Evolutionary conservation across 2,329 filamentous ascomycete genomes (phyloP), one percentile per base, ranked within the genome.

Genomic region (Calonectria honghensis): DNA sequence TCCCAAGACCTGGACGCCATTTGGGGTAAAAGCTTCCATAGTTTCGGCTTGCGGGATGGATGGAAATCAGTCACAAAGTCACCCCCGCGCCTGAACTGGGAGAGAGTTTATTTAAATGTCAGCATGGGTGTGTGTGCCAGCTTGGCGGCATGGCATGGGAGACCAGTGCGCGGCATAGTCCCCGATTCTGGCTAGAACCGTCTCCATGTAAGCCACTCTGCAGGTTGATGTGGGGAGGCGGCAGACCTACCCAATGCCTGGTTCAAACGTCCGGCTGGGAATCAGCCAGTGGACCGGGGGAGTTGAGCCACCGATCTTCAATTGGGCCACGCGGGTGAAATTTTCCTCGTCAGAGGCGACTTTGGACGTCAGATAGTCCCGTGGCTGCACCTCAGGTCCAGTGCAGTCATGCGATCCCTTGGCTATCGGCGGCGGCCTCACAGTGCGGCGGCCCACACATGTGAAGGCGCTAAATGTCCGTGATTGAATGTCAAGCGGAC

Each of bases 221-320:
- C 48, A 51, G n/a, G 48, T 10, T 27, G 5, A 51, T 51, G 48
- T 51, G 48, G 48, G 48, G 48, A 24, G 48, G 48, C 48, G 48
- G 48, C 48, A 51, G 48, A 51, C n/a, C n/a, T 51, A 51, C n/a
- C 48, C 48, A 24, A 51, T 51, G 45, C 24, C 45, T n/a, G 45
- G 45, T 48, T 20, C 45, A 48, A 20, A 48, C 45, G 45, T 48
- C 24, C 6, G 24, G 45, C 18, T 48, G 45, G 45, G 45, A 48
- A 48, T 48, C 18, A n/a, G 18, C 45, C 45, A 48, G 45, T 24
- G 45, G 18, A 20, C 45, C 45, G 24, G 45, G 45, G 6, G 20
- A n/a, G 16, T 20, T 48, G 45, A n/a, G 45, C 45, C 45, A 48
- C 45, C 24, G 24, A 48, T n/a, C 7, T n/a, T 48, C 5, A n/a